Conservation (phyloP, 1,139 yeast species). For the Suhomyces chickasaworum region DNA sequence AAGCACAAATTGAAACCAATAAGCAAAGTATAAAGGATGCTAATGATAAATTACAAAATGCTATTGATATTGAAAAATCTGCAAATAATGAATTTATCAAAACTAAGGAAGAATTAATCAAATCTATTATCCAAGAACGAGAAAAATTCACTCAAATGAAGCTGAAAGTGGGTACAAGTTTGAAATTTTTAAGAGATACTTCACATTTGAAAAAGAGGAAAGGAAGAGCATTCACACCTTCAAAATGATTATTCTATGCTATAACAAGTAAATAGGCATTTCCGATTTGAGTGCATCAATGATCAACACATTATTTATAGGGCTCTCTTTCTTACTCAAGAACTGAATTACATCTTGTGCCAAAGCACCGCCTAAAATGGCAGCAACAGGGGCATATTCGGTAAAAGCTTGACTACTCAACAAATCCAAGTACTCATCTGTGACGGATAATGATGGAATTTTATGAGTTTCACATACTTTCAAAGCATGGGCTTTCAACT, state of each 20-base stretch:
- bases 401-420: constrained; percentile 57
- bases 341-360: constrained; percentile 91
- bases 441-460: constrained; percentile 40
- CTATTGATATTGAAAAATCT: constrained; percentile 25
- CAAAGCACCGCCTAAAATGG: constrained; percentile 85
- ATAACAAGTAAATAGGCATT: constrained; percentile 70
- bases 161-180: constrained; percentile 36
- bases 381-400: constrained; percentile 83
- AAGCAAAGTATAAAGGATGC: constrained; percentile 29
- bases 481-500: constrained; percentile 30
- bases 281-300: constrained; percentile 71
- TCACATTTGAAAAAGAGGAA: constrained; percentile 48
- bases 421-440: constrained; percentile 38
- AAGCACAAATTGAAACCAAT: constrained; percentile 39
- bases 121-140: constrained; percentile 28
- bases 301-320: constrained; percentile 77
- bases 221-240: constrained; percentile 44
- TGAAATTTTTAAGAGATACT: constrained; percentile 43
- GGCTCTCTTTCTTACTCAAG: constrained; percentile 73
- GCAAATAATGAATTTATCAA: constrained; percentile 27
- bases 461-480: constrained; percentile 33
- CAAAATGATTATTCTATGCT: constrained; percentile 12
- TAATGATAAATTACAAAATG: constrained; percentile 33
- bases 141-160: constrained; percentile 28
- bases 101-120: constrained; percentile 27